Conservation (phyloP, 2,329 filamentous ascomycete species). For the Rutstroemia sp. region DNA sequence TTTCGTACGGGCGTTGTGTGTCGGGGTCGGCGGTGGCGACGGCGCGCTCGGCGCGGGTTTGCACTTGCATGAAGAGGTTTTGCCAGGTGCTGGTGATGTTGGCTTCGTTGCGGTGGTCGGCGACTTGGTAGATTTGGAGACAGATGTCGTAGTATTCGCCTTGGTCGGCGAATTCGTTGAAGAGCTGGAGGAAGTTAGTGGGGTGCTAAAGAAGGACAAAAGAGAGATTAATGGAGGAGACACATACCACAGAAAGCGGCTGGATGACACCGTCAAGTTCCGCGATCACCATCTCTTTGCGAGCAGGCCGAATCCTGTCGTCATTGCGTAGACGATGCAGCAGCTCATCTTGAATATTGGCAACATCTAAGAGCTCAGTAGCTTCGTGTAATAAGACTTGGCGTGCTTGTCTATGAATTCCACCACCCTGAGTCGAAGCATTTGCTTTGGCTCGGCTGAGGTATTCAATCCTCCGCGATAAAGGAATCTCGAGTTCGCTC, state of each 20-base stretch:
- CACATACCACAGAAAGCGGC: conserved; percentile 65
- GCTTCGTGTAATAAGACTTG: conserved; percentile 82
- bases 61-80: conserved; percentile 67
- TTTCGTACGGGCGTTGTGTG: conserved; percentile 58
- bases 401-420: conserved; percentile 70
- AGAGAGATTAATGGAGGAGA: neutral
- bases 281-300: conserved; percentile 55
- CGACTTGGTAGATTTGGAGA: conserved; percentile 83
- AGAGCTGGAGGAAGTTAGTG: conserved; percentile 52
- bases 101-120: conserved; percentile 81
- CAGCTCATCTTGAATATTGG: conserved; percentile 90
- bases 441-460: conserved; percentile 89
- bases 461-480: conserved; percentile 82
- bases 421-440: conserved; percentile 73
- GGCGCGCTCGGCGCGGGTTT: conserved; percentile 37
- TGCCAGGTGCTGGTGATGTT: conserved; percentile 83
- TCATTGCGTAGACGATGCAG: conserved; percentile 72
- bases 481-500: conserved; percentile 70
- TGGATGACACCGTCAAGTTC: conserved; percentile 73
- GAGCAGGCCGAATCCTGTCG: conserved; percentile 55
- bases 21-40: conserved; percentile 25
- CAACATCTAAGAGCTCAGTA: conserved; percentile 79
- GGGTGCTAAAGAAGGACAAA: conserved; percentile 8
- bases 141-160: conserved; percentile 92
- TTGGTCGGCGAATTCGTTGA: conserved; percentile 83